Base-by-base conservation (phyloP, 176 grass and related monocot species). In the Oryza punctata region DNA sequence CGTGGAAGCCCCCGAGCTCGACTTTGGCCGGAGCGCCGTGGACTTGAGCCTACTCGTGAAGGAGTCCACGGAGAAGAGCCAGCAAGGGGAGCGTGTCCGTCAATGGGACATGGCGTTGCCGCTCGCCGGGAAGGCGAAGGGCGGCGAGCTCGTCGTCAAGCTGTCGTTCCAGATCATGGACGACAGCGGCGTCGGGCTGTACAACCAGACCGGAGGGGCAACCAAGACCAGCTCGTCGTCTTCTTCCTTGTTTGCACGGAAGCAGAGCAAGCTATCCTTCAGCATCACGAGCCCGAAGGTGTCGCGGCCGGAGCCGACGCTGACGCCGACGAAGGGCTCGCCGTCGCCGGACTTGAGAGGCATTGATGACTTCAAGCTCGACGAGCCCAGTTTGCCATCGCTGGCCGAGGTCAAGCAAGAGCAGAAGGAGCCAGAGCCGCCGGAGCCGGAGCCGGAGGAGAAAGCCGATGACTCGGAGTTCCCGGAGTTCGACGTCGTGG, bases 161-260 rank as follows among this genome's bases (percentile, higher is more conserved):
- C 72, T 99, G n/a, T 81, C 91, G 12, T 99, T 96, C 74, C 96
- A 99, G 88, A 89, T 96, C 49, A 99, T 99, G 89, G 96, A 99
- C 12, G 89, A 94, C 30, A 84, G 91, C 12, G 93, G 96, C 37
- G 83, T 91, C 37, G 96, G 85, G n/a, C 57, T 99, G 16, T 99
- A 96, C 80, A 96, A 72, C 50, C 91, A 94, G 30, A 70, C 85
- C 0, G 61, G 76, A 0, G 67, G 1, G 1, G 32, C 24, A 4
- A 61, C 64, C n/a, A 89, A 77, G 25, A 73, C 64, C n/a, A 43
- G 57, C 23, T 86, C 77, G 1, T 70, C 77, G 1, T 70, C 70
- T 0, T 89, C 94, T 10, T 80, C 89, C n/a, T 68, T 81, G 54
- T 90, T 82, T 41, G 89, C 89, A 6, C 70, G 91, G 80, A 99